Conservation (phyloP, 2,329 filamentous ascomycete genomes). For the Thermothelomyces thermophilus region DNA sequence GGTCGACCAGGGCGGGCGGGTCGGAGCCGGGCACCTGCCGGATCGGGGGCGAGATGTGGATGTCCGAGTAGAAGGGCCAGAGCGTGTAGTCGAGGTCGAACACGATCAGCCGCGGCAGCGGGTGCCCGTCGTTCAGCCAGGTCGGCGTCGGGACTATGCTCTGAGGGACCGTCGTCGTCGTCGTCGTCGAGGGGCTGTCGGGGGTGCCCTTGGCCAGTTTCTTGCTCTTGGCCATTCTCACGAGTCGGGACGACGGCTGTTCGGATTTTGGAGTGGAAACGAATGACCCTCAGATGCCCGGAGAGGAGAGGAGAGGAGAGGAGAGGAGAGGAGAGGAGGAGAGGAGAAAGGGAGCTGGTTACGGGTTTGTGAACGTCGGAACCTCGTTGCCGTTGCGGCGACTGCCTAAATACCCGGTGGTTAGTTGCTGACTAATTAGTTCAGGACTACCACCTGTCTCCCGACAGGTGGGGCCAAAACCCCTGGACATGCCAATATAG, state of each 20-base stretch:
- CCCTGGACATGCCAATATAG: too few species aligned
- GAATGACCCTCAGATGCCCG: not conserved
- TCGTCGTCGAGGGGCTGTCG: constrained; percentile 23
- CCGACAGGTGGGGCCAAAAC: too few species aligned
- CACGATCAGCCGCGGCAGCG: constrained; percentile 75
- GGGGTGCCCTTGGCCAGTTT: constrained; percentile 19
- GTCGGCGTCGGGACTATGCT: constrained; percentile 30
- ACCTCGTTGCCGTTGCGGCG: too few species aligned
- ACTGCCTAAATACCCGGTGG: too few species aligned
- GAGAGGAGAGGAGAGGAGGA: too few species aligned
- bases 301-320: too few species aligned
- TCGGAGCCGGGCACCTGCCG: constrained; percentile 37
- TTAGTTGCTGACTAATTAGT: too few species aligned
- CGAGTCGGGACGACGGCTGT: not conserved
- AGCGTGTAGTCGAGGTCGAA: constrained; percentile 98
- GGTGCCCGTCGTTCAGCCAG: constrained; percentile 50
- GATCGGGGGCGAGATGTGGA: constrained; percentile 73
- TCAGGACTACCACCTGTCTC: too few species aligned
- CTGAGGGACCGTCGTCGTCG: constrained; percentile 20
- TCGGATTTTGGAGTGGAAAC: not conserved
- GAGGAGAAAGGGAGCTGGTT: too few species aligned
- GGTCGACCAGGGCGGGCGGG: constrained; percentile 41
- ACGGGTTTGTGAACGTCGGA: too few species aligned
- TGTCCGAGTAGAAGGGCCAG: constrained; percentile 99
- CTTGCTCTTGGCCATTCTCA: constrained; percentile 8